These are phyloP conservation scores for Rubroshorea leprosula DNA, from an alignment of 345 rosid species.

Conservation along the genomic window DNA sequence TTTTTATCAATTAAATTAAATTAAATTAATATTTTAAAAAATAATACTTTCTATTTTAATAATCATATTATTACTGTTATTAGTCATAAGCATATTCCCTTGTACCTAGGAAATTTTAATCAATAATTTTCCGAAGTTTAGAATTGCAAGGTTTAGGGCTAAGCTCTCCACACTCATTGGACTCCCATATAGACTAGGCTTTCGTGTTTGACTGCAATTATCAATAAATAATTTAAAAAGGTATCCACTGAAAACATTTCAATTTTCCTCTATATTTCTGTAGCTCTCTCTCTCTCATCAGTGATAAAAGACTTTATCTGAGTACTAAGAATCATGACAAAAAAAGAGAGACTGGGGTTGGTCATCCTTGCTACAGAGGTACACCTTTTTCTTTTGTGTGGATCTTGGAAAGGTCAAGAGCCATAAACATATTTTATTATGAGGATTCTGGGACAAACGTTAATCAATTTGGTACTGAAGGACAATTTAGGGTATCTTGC, in stretches of 20 bases:
- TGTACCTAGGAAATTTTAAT: no score
- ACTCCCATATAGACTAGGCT: conserved; percentile 13
- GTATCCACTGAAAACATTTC: neutral
- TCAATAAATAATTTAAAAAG: conserved; percentile 25
- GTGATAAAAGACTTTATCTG: conserved; percentile 15
- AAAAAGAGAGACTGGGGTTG: conserved; percentile 16
- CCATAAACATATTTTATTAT: conserved; percentile 12
- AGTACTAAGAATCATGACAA: conserved; percentile 24
- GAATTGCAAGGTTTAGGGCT: neutral
- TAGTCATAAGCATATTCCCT: no score
- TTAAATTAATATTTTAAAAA: no score
- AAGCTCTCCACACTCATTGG: neutral
- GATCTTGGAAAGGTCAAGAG: conserved; percentile 26
- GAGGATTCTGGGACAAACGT: conserved; percentile 47
- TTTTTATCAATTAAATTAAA: no score
- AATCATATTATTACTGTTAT: no score
- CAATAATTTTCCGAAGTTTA: neutral
- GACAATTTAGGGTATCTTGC: conserved; percentile 34
- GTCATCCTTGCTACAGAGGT: conserved; percentile 16
- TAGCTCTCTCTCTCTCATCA: conserved; percentile 1
- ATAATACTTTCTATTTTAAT: no score
- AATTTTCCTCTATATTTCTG: neutral
- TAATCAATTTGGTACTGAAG: conserved; percentile 26
- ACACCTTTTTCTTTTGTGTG: conserved; percentile 18
- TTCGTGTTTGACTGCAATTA: conserved; percentile 28